phyloP scores from a whole-genome alignment of 192 early-diverging fungal species.

The Irineochytrium annulatum region DNA sequence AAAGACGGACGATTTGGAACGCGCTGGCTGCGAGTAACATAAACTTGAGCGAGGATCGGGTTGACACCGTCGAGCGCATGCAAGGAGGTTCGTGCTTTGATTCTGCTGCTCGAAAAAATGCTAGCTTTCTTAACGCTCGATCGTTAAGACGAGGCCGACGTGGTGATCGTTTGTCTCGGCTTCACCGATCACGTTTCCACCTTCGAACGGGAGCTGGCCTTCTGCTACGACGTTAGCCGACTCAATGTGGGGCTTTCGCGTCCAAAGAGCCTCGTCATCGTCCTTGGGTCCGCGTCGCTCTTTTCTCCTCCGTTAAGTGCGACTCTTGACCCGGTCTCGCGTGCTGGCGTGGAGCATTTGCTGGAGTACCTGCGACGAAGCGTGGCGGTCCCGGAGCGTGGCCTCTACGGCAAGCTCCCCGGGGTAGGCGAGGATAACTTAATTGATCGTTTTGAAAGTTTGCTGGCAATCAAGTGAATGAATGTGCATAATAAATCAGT shows the following conservation, averaged over 20 bases:
- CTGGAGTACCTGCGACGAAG: no score
- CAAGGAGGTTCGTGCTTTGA: no score
- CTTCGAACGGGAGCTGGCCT: slow-evolving; percentile 30
- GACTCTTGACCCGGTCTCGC: neutral
- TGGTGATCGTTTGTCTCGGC: slow-evolving; percentile 59
- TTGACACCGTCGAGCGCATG: slow-evolving; percentile 40
- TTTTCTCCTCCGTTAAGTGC: slow-evolving; percentile 18
- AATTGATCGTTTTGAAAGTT: no score
- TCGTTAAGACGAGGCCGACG: slow-evolving; percentile 47
- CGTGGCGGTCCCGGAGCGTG: no score
- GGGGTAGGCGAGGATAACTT: no score
- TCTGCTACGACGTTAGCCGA: slow-evolving; percentile 26
- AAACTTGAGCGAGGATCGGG: neutral
- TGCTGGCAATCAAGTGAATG: no score
- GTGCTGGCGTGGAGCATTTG: slow-evolving; percentile 27
- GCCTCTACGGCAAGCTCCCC: no score
- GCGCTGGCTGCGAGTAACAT: neutral
- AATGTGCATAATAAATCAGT: no score
- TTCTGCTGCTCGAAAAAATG: no score
- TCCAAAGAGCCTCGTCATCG: slow-evolving; percentile 25
- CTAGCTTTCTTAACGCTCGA: no score
- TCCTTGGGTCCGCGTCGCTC: slow-evolving; percentile 15
- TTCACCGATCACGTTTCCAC: slow-evolving; percentile 24
- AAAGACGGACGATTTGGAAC: slow-evolving; percentile 6
- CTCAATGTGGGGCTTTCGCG: slow-evolving; percentile 39